Conservation (phyloP, 2,329 filamentous ascomycete genomes). For the Fusarium ramigenum region DNA sequence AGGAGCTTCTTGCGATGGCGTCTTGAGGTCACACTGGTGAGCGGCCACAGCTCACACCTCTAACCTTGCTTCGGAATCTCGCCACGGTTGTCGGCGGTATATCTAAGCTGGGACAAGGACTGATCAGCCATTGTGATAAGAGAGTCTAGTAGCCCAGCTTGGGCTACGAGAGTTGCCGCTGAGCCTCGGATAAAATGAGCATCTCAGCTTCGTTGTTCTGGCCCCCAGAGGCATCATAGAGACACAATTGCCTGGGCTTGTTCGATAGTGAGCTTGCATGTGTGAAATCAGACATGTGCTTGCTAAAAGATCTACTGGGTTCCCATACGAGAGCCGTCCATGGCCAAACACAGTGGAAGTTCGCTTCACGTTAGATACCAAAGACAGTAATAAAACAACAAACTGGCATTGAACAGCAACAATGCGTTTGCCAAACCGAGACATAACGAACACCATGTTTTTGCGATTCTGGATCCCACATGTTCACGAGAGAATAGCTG, state of each 20-base stretch:
- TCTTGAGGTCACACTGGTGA: background rate
- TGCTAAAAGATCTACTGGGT: background rate
- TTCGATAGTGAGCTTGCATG: background rate
- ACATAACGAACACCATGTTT: too few relatives aligned
- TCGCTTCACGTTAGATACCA: background rate
- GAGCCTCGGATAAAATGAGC: background rate
- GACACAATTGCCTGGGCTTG: background rate
- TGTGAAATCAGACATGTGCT: background rate
- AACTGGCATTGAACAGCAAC: background rate
- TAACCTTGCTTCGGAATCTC: background rate
- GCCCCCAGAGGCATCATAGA: background rate
- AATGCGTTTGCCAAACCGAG: background rate
- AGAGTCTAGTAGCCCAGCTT: fast-evolving
- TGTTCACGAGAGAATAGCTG: background rate
- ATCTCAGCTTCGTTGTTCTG: background rate
- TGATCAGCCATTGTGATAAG: background rate
- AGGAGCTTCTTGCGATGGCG: background rate
- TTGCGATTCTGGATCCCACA: fast-evolving
- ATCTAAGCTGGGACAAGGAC: background rate
- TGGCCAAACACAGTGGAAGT: background rate
- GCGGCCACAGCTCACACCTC: background rate
- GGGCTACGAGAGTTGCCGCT: background rate
- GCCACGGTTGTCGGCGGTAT: background rate
- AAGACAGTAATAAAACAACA: too few relatives aligned
- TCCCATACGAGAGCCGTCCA: background rate